phyloP scores from a whole-genome alignment of 2,329 filamentous ascomycete species.

The Ophiosphaerella herpotricha region DNA sequence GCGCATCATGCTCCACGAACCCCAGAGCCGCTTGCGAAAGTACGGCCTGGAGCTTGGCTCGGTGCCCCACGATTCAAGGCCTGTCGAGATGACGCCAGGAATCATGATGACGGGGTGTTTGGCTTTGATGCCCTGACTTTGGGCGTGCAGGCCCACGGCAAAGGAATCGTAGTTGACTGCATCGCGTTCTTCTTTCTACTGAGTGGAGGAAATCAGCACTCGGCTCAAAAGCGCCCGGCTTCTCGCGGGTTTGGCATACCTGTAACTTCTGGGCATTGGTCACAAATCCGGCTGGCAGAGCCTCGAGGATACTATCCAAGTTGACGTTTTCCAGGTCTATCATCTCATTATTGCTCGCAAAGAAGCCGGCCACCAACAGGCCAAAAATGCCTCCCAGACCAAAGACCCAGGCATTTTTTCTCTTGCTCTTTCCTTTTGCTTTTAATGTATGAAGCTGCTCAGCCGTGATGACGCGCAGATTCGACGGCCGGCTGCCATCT shows the following conservation, averaged over 20 bases:
- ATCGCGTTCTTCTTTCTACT: conserved; percentile 81
- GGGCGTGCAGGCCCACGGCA: conserved; percentile 82
- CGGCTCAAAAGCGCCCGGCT: not conserved
- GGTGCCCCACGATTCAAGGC: conserved; percentile 95
- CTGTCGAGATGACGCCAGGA: conserved; percentile 95
- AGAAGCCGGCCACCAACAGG: conserved; percentile 84
- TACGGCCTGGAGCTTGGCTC: conserved; percentile 82
- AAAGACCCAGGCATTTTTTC: conserved; percentile 82
- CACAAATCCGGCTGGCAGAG: conserved; percentile 82
- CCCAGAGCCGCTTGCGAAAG: conserved; percentile 94
- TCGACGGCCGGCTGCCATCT: conserved; percentile 41
- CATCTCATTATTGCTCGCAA: conserved; percentile 86
- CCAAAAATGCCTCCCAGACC: conserved; percentile 87
- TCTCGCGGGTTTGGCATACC: conserved; percentile 54
- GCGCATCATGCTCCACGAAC: conserved; percentile 98
- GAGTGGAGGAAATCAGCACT: conserved; percentile 31
- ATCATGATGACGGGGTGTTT: conserved; percentile 95
- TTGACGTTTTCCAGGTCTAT: conserved; percentile 76
- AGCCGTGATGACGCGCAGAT: conserved; percentile 58
- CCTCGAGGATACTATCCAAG: conserved; percentile 84
- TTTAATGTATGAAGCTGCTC: conserved; percentile 57
- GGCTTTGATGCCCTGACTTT: conserved; percentile 77
- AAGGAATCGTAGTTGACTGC: conserved; percentile 93
- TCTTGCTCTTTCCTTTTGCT: conserved; percentile 59
- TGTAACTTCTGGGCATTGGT: conserved; percentile 85